Evolutionary conservation across 2,329 filamentous ascomycete species (phyloP).

Genomic region (Aspergillus quadrilineatus): DNA sequence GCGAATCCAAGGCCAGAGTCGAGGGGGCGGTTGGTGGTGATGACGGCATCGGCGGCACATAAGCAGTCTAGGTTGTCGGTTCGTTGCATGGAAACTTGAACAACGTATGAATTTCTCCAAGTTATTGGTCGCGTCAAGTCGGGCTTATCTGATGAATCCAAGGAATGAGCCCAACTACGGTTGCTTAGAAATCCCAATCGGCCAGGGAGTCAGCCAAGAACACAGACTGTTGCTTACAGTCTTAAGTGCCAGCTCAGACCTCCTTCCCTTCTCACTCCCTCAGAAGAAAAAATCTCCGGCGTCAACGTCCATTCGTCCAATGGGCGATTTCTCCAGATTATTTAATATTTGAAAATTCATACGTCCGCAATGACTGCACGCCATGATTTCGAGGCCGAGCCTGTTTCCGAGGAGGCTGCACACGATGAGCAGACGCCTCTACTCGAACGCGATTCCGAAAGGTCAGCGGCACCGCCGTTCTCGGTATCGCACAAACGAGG

Average conservation of each 20-base stretch:
- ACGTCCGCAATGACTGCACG: slow-evolving; percentile 8
- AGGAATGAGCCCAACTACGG: neutral
- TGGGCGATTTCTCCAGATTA: neutral
- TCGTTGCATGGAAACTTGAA: neutral
- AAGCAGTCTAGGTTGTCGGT: neutral
- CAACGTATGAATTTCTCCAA: neutral
- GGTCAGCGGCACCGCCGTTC: neutral
- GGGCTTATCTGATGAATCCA: slow-evolving; percentile 6
- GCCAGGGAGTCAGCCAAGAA: neutral
- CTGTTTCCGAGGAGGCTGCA: slow-evolving; percentile 5
- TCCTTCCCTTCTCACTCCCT: neutral
- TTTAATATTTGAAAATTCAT: neutral
- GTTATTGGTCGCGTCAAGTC: slow-evolving; percentile 3
- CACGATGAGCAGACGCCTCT: slow-evolving; percentile 20
- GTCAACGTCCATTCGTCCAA: neutral
- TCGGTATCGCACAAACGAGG: slow-evolving; percentile 15
- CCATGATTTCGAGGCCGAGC: slow-evolving; percentile 1
- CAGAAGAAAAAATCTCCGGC: neutral
- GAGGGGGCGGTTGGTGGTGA: neutral
- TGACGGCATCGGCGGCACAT: neutral
- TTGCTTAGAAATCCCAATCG: slow-evolving; percentile 12
- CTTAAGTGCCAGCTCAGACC: neutral
- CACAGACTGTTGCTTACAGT: neutral
- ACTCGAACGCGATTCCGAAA: slow-evolving; percentile 8
- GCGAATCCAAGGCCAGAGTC: neutral